Evolutionary conservation across 495 filamentous ascomycete genomes (phyloP), one percentile per base, ranked within the genome.

Genomic region (Hypoxylon subgilvum): DNA sequence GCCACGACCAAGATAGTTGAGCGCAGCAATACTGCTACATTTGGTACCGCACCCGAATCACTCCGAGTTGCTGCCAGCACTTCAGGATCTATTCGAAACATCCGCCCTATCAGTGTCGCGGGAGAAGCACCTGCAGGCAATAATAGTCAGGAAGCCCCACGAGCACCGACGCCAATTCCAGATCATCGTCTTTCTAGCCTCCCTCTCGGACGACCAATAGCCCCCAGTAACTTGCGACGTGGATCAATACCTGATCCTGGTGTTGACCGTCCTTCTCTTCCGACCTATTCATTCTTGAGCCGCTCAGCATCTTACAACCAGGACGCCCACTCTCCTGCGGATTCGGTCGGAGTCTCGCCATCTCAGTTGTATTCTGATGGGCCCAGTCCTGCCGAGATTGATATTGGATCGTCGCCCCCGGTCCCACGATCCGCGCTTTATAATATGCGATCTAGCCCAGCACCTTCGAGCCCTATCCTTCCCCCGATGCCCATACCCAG

Each of bases 1-100:
- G 92, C 89, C 14, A 90, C 86, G 61, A 74, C 88, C 18, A 88
- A 81, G 18, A 84, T 86, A 66, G 83, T 86, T 3, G 83, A 88
- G 28, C 84, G 85, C 74, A 85, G 79, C 31, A 84, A 82, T 22
- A 86, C 84, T 38, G 80, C 84, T 4, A 82, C 87, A 4, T 84
- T 94, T 64, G 88, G 85, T 34, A 78, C 82, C 21, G 85, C 84
- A 39, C 82, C 86, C 14, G 88, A 90, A 30, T 95, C 91, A 5
- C 76, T 96, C n/a, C 81, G 92, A 47, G 90, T 96, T 8, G 86
- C 88, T 58, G 92, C 92, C 14, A 94, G 90, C 69, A 93, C 90
- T 12, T 84, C 91, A 23, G 89, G 89, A 13, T 95, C 92, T 6
- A 80, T 96, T 51, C 89, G 91, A n/a, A 85, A 87, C 35, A 88